These are phyloP conservation scores for Agrostemma githago DNA, from an alignment of 148 eudicot genomes.

Conservation along the genomic window DNA sequence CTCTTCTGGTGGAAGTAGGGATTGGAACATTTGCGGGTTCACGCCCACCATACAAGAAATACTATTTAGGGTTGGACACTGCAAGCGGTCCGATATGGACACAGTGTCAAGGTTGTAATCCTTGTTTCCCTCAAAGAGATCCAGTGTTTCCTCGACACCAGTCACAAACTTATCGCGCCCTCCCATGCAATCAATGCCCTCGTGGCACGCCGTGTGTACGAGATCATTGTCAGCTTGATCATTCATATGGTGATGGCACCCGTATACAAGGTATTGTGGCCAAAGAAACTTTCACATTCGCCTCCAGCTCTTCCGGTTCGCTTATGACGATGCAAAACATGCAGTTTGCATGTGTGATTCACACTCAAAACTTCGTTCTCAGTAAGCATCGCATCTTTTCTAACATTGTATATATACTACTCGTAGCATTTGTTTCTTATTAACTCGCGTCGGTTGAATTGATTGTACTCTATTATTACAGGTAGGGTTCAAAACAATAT, in stretches of 20 bases:
- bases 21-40: not conserved
- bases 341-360: conserved; percentile 1
- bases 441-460: too few relatives aligned
- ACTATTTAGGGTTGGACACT: not conserved
- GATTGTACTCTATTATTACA: too few relatives aligned
- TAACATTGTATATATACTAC: not conserved
- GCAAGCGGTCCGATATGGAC: conserved; percentile 5
- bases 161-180: not conserved
- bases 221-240: not conserved
- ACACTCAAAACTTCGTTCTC: not conserved
- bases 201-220: not conserved
- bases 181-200: not conserved
- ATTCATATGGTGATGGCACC: not conserved
- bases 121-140: conserved; percentile 13
- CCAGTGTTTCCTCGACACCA: not conserved
- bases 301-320: not conserved
- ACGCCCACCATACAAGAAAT: not conserved
- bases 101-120: conserved; percentile 7
- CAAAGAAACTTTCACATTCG: conserved; percentile 2
- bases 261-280: conserved; percentile 2
- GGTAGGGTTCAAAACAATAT: not conserved
- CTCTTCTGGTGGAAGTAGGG: conserved; percentile 1
- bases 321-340: not conserved
- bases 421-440: too few relatives aligned
- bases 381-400: not conserved